Evolutionary conservation across 345 rosid genomes (phyloP).

Genomic region (Eucalyptus polyanthemos): DNA sequence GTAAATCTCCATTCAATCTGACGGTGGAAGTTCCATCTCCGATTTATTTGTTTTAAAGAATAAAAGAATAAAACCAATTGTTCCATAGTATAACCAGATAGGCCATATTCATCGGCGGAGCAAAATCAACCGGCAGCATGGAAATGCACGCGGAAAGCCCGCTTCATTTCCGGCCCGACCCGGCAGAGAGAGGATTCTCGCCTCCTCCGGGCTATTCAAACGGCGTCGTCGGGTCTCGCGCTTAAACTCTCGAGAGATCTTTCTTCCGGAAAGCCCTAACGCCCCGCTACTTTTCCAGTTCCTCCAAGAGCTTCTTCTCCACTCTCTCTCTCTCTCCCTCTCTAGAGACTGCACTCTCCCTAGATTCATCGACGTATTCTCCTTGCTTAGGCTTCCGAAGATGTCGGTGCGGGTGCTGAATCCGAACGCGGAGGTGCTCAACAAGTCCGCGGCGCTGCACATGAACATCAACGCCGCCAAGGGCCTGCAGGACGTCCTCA

Average conservation of each 20-base stretch:
- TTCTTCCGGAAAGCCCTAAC: not conserved
- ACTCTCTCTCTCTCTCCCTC: not conserved
- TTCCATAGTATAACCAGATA: no score
- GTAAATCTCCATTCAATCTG: not conserved
- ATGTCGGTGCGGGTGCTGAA: slow-evolving; percentile 90
- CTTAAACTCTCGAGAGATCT: not conserved
- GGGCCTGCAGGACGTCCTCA: slow-evolving; percentile 92
- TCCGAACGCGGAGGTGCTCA: slow-evolving; percentile 95
- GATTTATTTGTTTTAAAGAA: no score
- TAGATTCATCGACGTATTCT: not conserved
- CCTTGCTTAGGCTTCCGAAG: not conserved
- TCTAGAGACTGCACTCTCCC: not conserved
- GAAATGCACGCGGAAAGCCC: not conserved
- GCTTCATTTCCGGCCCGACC: not conserved
- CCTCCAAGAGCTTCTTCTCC: not conserved
- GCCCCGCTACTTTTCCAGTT: not conserved
- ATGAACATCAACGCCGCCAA: slow-evolving; percentile 99
- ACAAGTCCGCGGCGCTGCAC: slow-evolving; percentile 97
- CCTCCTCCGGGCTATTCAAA: fast-evolving
- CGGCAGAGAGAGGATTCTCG: not conserved
- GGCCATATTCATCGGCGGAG: not conserved
- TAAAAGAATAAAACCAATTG: no score
- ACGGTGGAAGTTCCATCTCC: not conserved
- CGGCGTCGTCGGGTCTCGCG: not conserved
- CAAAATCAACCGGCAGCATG: not conserved